Conservation (phyloP, 176 grass and related monocot genomes). For the Ampelocalamus luodianensis region DNA sequence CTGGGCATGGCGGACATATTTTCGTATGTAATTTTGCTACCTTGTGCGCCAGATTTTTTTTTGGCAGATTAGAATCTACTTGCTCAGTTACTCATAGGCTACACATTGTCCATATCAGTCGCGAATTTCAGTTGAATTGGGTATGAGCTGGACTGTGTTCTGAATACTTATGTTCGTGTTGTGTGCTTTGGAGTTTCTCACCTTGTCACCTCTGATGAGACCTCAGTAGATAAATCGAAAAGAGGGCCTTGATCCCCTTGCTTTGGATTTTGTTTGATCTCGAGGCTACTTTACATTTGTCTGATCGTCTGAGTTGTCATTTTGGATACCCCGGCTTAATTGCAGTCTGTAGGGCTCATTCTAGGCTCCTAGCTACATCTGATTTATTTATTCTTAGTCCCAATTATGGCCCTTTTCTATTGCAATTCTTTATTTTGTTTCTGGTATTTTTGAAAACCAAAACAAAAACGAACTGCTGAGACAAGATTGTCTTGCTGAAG, state of each 20-base stretch:
- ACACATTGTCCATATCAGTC: neutral
- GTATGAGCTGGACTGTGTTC: neutral
- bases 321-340: slow-evolving; percentile 6
- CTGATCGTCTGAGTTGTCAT: neutral
- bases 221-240: neutral
- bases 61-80: neutral
- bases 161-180: neutral
- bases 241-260: neutral
- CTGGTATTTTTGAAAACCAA: neutral
- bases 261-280: neutral
- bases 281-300: neutral
- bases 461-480: neutral
- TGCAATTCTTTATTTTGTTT: neutral
- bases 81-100: slow-evolving; percentile 7
- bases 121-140: neutral
- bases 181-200: neutral
- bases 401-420: neutral
- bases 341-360: neutral
- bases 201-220: neutral
- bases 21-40: neutral
- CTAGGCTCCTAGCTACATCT: neutral
- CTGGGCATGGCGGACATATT: no score
- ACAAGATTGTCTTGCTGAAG: slow-evolving; percentile 1
- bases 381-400: neutral
- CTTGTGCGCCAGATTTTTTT: neutral